Base-by-base conservation (phyloP, 208 protist species). In the Leishmania arabica region DNA sequence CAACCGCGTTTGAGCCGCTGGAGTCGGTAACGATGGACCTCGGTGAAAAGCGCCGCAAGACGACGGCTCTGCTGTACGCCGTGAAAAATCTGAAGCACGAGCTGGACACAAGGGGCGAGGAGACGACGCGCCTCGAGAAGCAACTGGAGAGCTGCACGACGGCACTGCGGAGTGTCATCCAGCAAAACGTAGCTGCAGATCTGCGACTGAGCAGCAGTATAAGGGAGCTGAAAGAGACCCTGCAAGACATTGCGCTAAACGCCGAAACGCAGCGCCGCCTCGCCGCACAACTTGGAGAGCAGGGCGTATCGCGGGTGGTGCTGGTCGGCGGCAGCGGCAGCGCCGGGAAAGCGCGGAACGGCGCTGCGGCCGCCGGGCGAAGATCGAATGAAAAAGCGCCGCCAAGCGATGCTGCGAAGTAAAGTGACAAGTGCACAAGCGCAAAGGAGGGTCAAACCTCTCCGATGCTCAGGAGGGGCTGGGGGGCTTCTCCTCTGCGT, bases 201-300 rank as follows among this genome's bases (percentile, higher is more conserved):
- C 70, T 86, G 49, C 53, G 78, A 34, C 86, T 95, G 54, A 82
- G 80, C 42, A 83, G 72, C 54, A 77, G 82, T 56, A 95, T 97
- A 58, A 72, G 69, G 51, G 90, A 94, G 31, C 53, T 93, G 24
- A 79, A 91, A 42, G 89, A 91, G 42, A 91, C 87, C n/a, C 79
- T 95, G 49, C 85, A 85, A 31, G 92, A 97, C 8, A 86, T 97
- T 49, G 78, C 86, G n/a, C 75, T 90, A 37, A 97, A 95, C 74
- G 19, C 91, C 3, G 56, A 81, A 17, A 89, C 90, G 73, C 86
- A 88, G 53, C 78, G 78, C 34, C 84, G 85, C 15, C 66, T 96
- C 42, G 64, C 79, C 51, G 66, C 70, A 31, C 68, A 76, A 78
- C 75, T 96, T 42, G 91, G 86, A 0, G 80, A 81, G 7, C 82